These are phyloP conservation scores for Penicillium hordei DNA, from an alignment of 2,329 filamentous ascomycete genomes.

Conservation along the genomic window DNA sequence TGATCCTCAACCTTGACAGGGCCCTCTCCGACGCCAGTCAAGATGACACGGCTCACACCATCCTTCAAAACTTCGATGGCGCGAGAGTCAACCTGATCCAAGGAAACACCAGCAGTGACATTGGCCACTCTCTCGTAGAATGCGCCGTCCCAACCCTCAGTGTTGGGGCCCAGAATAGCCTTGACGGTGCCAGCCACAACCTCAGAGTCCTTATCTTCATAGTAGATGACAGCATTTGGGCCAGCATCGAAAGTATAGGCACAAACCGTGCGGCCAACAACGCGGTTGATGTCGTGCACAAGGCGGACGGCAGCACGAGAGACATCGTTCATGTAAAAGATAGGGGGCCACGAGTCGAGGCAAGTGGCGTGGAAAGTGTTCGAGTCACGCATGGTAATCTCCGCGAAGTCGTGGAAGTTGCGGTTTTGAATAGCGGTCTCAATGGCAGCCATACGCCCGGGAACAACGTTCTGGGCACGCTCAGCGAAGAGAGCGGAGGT, in stretches of 20 bases:
- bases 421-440: conserved; percentile 72
- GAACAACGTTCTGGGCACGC: conserved; percentile 74
- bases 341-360: conserved; percentile 91
- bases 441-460: conserved; percentile 79
- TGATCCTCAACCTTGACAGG: conserved; percentile 77
- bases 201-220: conserved; percentile 73
- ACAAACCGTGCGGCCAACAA: conserved; percentile 74
- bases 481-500: conserved; percentile 85
- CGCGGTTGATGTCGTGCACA: conserved; percentile 83
- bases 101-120: conserved; percentile 50
- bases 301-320: conserved; percentile 81
- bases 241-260: conserved; percentile 98
- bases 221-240: conserved; percentile 96
- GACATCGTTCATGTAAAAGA: conserved; percentile 98
- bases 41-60: conserved; percentile 84
- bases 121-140: conserved; percentile 54
- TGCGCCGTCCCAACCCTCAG: conserved; percentile 57
- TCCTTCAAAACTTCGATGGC: conserved; percentile 67
- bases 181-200: conserved; percentile 77
- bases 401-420: conserved; percentile 84
- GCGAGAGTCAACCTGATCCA: conserved; percentile 58
- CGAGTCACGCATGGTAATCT: conserved; percentile 92
- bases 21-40: conserved; percentile 88
- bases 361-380: conserved; percentile 97
- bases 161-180: conserved; percentile 65